A percentile compares a stretch with the other conserved stretches of the same genome.
phyloP scores from a whole-genome alignment of 305 asterid species.

The Fraxinus xanthoxyloides region DNA sequence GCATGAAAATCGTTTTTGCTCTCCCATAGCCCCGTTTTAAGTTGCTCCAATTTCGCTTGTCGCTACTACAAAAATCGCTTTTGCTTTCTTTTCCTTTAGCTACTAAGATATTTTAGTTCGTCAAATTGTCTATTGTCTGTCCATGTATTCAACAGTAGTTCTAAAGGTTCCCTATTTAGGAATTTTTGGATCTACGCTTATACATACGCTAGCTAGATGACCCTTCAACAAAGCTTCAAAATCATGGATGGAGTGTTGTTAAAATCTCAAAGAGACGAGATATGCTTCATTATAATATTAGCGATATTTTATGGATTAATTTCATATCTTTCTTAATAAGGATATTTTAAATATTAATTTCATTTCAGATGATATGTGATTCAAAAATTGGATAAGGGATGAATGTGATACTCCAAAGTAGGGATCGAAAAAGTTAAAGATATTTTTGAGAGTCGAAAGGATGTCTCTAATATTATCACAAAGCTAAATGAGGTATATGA shows the following conservation, averaged over 20 bases:
- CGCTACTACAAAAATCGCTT: not conserved
- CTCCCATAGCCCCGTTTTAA: too few species aligned
- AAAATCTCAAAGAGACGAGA: not conserved
- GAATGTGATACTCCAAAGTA: not conserved
- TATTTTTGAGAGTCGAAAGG: not conserved
- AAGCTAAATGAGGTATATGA: too few species aligned
- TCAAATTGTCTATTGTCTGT: not conserved
- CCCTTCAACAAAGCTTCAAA: not conserved
- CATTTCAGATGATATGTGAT: not conserved
- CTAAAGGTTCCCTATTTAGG: not conserved
- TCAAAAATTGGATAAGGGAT: not conserved
- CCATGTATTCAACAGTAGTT: not conserved
- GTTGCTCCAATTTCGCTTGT: too few species aligned
- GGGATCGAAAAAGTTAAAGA: not conserved
- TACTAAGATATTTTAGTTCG: not conserved
- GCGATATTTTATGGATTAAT: not conserved
- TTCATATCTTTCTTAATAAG: not conserved
- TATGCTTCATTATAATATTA: too few species aligned
- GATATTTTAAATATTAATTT: not conserved
- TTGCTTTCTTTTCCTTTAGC: not conserved
- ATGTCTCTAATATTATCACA: not conserved
- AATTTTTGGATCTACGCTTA: not conserved
- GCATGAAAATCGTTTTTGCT: too few species aligned
- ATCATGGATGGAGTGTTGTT: not conserved
- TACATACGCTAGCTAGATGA: not conserved